Base-by-base conservation (phyloP, 2,329 filamentous ascomycete genomes). In the Lasiodiplodia citricola region DNA sequence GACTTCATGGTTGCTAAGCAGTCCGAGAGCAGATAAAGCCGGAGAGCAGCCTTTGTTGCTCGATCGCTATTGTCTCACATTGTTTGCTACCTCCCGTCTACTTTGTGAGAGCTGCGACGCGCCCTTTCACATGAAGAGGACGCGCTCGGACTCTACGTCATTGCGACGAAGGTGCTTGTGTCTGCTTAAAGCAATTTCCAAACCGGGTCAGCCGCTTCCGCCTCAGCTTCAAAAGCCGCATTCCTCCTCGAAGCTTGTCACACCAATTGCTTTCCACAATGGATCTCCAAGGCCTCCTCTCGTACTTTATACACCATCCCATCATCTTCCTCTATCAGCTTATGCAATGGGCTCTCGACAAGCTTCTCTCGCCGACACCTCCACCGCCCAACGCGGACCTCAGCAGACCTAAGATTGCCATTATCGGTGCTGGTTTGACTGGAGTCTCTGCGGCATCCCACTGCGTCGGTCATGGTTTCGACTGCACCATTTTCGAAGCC, bases 381-480 rank as follows among this genome's bases (percentile, higher is more conserved):
- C 92, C 92, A 0, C 83, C 86, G 2, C 87, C 89, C 0, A 82
- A 85, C 70, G 79, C 83, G 0, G 81, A 83, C 7, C 81, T 92
- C n/a, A 81, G 82, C 14, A 83, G 90, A 35, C 90, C 92, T 16
- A 89, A 80, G 56, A 83, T 84, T 63, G 82, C 82, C 58, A 75
- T 84, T 67, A 81, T 84, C 54, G 82, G 82, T 8, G 82, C 82
- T 51, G 82, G 82, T 8, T 84, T 96, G 67, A 96, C 93, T 4
- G 87, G 87, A 50, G 89, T 96, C 2, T 92, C 92, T 1, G 88
- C 92, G 8, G 93, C 93, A 0, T 89, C 92, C 1, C 93, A 96
- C 77, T 94, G 92, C 75, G 88, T 94, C 44, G 93, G 93, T 1
- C 92, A 96, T 87, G 92, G 92, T 55, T 95, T 95, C 72, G 92